Conservation (phyloP, 1,284 basidiomycete genomes). For the Puccinia coronata region DNA sequence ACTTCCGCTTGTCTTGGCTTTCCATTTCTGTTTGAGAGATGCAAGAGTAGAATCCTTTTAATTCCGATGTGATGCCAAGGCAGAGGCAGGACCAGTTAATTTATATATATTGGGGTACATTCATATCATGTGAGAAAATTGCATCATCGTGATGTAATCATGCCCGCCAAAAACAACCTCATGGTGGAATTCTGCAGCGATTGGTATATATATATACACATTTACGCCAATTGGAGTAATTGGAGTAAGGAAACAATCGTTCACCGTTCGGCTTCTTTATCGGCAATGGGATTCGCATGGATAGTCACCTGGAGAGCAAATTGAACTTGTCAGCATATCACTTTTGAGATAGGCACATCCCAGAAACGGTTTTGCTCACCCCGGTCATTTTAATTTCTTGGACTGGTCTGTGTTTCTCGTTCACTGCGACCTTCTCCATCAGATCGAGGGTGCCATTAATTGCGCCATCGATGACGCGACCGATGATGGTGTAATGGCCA, state of each 20-base stretch:
- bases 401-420: conserved; percentile 82
- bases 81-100: too few relatives aligned
- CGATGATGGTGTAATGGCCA: conserved; percentile 91
- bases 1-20: not conserved
- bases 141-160: too few relatives aligned
- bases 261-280: conserved; percentile 57
- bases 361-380: conserved; percentile 62
- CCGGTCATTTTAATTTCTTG: conserved; percentile 77
- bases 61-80: not conserved
- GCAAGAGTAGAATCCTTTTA: not conserved
- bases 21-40: not conserved
- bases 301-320: conserved; percentile 71
- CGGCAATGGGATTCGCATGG: conserved; percentile 91
- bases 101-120: too few relatives aligned
- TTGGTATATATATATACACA: too few relatives aligned
- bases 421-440: conserved; percentile 87
- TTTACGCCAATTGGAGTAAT: not conserved
- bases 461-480: conserved; percentile 86
- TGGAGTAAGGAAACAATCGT: not conserved
- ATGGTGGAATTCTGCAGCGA: not conserved
- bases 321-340: not conserved
- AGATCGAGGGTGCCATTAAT: conserved; percentile 78
- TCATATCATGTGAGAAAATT: too few relatives aligned
- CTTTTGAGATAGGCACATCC: conserved; percentile 8
- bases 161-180: too few relatives aligned